Conservation (phyloP, 176 grass and related monocot genomes). For the Eleusine indica region DNA sequence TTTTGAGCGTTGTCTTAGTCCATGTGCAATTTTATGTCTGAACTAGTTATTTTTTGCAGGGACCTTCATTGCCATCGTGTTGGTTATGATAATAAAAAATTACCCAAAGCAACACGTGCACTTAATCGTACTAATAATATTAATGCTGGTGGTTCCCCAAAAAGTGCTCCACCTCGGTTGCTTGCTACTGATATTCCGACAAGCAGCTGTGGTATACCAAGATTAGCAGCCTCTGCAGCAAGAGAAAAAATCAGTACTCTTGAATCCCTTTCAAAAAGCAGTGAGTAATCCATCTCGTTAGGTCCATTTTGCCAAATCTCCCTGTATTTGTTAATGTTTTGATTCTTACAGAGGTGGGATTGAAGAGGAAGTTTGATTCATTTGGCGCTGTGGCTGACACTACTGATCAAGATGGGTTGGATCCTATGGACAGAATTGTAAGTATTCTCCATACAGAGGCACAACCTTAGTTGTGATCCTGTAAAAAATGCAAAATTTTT, state of each 20-base stretch:
- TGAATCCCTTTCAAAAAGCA: constrained; percentile 14
- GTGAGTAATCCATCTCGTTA: constrained; percentile 40
- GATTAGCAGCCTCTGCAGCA: constrained; percentile 27
- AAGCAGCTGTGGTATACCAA: constrained; percentile 35
- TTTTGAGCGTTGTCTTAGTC: constrained; percentile 14
- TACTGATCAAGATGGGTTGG: constrained; percentile 13
- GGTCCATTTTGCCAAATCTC: constrained; percentile 20
- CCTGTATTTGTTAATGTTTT: constrained; percentile 49
- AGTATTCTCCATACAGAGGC: constrained; percentile 27
- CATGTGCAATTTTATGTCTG: constrained; percentile 10
- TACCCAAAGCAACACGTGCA: constrained; percentile 59
- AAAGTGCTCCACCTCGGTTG: constrained; percentile 32
- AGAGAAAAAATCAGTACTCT: constrained; percentile 24
- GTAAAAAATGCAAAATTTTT: no score
- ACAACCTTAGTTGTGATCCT: no score
- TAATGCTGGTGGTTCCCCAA: constrained; percentile 15
- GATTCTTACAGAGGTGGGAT: constrained; percentile 42
- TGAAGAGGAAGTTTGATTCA: constrained; percentile 60
- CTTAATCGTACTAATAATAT: constrained; percentile 40
- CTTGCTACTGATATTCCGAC: constrained; percentile 47
- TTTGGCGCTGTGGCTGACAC: constrained; percentile 7
- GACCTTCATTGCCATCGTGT: constrained; percentile 79
- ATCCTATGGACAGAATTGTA: constrained; percentile 31
- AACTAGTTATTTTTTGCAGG: constrained; percentile 50
- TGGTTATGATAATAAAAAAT: constrained; percentile 86